Evolutionary conservation across 495 filamentous ascomycete genomes (phyloP).

Genomic region (Aspergillus ellipticus): DNA sequence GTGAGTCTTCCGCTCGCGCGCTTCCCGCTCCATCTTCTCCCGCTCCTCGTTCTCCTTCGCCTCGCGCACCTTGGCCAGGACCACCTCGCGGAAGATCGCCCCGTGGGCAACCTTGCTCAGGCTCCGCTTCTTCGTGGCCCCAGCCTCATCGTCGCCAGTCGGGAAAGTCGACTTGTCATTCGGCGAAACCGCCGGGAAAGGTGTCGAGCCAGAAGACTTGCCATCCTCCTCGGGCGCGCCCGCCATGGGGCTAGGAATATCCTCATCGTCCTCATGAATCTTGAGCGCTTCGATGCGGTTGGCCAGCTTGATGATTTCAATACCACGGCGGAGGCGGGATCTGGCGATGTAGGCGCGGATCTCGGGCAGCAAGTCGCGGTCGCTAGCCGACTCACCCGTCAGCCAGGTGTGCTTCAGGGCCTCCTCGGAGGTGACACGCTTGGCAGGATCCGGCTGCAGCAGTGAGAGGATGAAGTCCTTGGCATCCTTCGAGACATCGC

Average conservation of each 20-base stretch:
- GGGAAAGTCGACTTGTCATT: slow-evolving; percentile 16
- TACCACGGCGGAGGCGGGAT: slow-evolving; percentile 84
- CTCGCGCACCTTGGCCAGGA: slow-evolving; percentile 91
- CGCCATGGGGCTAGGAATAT: slow-evolving; percentile 57
- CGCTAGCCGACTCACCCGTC: slow-evolving; percentile 80
- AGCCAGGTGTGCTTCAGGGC: slow-evolving; percentile 88
- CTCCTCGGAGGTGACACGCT: slow-evolving; percentile 75
- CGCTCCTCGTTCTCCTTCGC: slow-evolving; percentile 83
- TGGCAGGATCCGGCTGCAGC: slow-evolving; percentile 71
- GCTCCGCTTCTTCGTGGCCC: slow-evolving; percentile 55
- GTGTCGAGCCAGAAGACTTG: slow-evolving; percentile 9
- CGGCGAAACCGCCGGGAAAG: slow-evolving; percentile 18
- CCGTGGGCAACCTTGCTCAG: slow-evolving; percentile 76
- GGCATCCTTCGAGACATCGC: slow-evolving; percentile 91
- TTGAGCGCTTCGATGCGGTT: slow-evolving; percentile 97
- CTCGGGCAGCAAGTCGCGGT: slow-evolving; percentile 95
- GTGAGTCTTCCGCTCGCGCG: slow-evolving; percentile 41
- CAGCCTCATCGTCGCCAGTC: slow-evolving; percentile 17
- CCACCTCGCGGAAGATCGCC: slow-evolving; percentile 96
- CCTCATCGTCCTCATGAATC: slow-evolving; percentile 89
- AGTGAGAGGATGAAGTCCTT: slow-evolving; percentile 90
- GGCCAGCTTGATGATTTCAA: slow-evolving; percentile 93
- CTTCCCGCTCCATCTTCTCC: slow-evolving; percentile 57
- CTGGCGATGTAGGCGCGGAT: slow-evolving; percentile 92
- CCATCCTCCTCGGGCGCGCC: slow-evolving; percentile 22